Evolutionary conservation across 345 rosid species (phyloP), one percentile per base, ranked within the genome.

Genomic region (Anastatica hierochuntica): DNA sequence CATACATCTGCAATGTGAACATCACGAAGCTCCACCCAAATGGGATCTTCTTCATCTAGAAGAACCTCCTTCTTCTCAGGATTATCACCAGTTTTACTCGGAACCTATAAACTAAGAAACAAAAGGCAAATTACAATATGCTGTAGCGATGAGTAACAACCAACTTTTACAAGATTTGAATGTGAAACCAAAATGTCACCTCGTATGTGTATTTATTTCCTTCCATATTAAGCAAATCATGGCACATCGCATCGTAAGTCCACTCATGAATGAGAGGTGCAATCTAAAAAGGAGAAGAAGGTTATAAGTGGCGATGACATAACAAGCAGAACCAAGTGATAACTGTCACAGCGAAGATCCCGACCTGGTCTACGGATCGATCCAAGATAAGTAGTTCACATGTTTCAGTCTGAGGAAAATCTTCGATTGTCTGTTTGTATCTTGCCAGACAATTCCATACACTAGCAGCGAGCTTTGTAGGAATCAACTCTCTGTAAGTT

Each of bases 251-350:
- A 81, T 85, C 98, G 54, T 92, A 92, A 9, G 98, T 92, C 98
- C 98, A 92, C 79, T 92, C 98, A 66, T 92, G 98, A 61, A 92
- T 92, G 54, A 92, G 58, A 66, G 98, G 98, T 78, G 98, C 95
- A 63, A 92, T 77, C 98, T 90, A 72, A 16, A 40, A 72, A 54
- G 46, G 35, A 62, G 17, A 66, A 51, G 64, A 59, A 47, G 10
- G 9, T 43, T 38, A 17, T 4, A 13, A 31, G 10, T n/a, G 27
- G 34, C 50, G 42, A 43, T 12, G 36, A 8, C 44, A 42, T 30
- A 53, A 46, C 24, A 59, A 50, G 27, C 33, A 45, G 33, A 53
- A 20, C 13, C 36, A 18, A 26, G 30, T 44, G 29, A 16, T 14
- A 50, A 11, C 14, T 37, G 18, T 38, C 18, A 37, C 14, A 5